Conservation (phyloP, 345 rosid genomes). For the Eucalyptus dawsonii region DNA sequence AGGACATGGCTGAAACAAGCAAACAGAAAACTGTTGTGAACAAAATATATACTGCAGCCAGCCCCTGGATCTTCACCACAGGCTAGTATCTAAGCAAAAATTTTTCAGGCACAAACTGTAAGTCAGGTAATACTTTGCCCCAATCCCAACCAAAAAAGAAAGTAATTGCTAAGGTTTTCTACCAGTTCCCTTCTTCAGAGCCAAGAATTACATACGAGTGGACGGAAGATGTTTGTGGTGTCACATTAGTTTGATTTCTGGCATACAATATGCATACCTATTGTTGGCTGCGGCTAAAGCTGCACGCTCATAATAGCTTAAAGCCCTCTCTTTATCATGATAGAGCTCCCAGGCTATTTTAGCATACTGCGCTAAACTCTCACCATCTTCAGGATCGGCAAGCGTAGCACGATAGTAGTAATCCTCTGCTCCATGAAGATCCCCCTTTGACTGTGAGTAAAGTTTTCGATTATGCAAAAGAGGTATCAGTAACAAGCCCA, state of each 20-base stretch:
- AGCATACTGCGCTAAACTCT: constrained; percentile 44
- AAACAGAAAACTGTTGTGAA: neutral
- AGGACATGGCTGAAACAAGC: constrained; percentile 38
- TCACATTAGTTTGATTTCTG: neutral
- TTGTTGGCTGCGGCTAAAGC: constrained; percentile 51
- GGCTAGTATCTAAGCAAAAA: neutral
- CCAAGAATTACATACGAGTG: neutral
- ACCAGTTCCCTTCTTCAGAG: neutral
- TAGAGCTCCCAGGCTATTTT: constrained; percentile 61
- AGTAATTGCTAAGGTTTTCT: neutral
- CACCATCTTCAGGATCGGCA: constrained; percentile 57
- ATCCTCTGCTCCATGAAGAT: constrained; percentile 59
- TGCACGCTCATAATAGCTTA: constrained; percentile 50
- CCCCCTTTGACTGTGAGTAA: constrained; percentile 48
- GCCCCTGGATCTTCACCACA: neutral
- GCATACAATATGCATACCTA: constrained; percentile 20
- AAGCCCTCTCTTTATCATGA: constrained; percentile 45
- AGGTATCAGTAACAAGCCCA: neutral
- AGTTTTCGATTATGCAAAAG: neutral
- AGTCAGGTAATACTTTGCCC: neutral
- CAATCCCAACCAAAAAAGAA: neutral
- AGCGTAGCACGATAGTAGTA: constrained; percentile 46
- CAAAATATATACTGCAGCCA: neutral
- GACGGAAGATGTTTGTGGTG: neutral
- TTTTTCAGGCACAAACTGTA: neutral